phyloP scores from a whole-genome alignment of 768 basidiomycete species.

The Leccinum variicolor region DNA sequence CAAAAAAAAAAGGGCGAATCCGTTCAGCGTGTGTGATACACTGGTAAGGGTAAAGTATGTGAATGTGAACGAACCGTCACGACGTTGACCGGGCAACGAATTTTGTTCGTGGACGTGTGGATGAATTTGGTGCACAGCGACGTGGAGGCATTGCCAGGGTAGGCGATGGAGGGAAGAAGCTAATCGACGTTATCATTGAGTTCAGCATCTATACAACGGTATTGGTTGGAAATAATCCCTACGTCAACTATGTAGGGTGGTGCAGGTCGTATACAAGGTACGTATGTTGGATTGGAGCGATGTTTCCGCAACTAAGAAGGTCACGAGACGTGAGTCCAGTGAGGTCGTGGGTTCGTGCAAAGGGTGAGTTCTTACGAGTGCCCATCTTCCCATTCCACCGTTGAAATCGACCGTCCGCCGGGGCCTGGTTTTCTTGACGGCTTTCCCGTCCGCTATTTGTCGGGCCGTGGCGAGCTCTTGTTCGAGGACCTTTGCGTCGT shows the following conservation, averaged over 20 bases:
- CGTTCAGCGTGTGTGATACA: not conserved
- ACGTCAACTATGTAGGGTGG: conserved; percentile 91
- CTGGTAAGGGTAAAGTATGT: not conserved
- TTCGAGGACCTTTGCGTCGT: conserved; percentile 73
- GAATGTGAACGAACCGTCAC: conserved; percentile 67
- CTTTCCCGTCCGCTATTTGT: conserved; percentile 73
- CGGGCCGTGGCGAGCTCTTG: conserved; percentile 74
- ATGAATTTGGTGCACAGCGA: conserved; percentile 97
- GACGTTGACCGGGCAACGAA: conserved; percentile 94
- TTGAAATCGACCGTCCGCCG: conserved; percentile 94
- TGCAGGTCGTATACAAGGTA: conserved; percentile 75
- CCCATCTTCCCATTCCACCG: conserved; percentile 84
- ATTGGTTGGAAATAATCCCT: conserved; percentile 30
- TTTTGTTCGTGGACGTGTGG: conserved; percentile 98
- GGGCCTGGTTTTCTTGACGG: conserved; percentile 88
- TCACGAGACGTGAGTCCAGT: not conserved
- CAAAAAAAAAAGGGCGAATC: conserved; percentile 1
- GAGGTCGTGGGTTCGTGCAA: not conserved
- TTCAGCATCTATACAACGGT: conserved; percentile 21
- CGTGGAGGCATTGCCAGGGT: conserved; percentile 86
- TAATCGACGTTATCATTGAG: conserved; percentile 35
- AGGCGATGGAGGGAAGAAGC: conserved; percentile 93
- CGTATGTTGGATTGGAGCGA: conserved; percentile 74
- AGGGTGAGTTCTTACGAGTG: conserved; percentile 53
- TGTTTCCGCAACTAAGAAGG: conserved; percentile 62